Conservation (phyloP, 139 green algal genomes). For the Eudorina sp. region DNA sequence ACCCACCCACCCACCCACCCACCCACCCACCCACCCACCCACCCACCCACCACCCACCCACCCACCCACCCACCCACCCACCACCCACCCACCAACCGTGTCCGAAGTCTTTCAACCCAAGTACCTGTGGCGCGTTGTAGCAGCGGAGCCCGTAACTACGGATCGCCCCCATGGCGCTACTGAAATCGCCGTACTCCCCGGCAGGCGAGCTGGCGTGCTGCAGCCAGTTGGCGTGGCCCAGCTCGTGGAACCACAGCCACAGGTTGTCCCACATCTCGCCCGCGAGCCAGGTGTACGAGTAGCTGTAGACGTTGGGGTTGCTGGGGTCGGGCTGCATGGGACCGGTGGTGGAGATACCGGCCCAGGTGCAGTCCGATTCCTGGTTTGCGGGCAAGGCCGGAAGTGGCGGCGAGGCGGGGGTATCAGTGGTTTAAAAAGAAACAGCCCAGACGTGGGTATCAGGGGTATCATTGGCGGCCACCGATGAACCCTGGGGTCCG, state of each 20-base stretch:
- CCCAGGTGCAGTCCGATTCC: slow-evolving; percentile 38
- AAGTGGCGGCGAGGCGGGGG: too few species aligned
- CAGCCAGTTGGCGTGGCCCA: slow-evolving; percentile 10
- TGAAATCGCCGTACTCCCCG: slow-evolving; percentile 39
- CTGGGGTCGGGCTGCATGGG: slow-evolving; percentile 3
- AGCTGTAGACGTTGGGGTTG: background rate
- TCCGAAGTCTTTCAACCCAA: too few species aligned
- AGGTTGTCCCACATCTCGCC: slow-evolving; percentile 22
- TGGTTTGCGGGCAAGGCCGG: background rate
- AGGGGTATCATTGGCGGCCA: too few species aligned
- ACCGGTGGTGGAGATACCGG: slow-evolving; percentile 27
- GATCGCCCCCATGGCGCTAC: background rate
- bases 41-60: background rate
- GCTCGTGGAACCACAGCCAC: slow-evolving; percentile 46
- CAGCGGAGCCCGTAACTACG: slow-evolving; percentile 23
- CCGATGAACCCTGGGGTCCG: too few species aligned
- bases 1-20: too few species aligned
- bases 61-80: too few species aligned
- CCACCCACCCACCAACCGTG: too few species aligned
- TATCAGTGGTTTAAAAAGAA: too few species aligned
- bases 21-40: too few species aligned
- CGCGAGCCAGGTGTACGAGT: slow-evolving; percentile 28
- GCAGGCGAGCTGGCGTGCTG: slow-evolving; percentile 10
- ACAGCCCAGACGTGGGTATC: too few species aligned
- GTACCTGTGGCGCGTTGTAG: slow-evolving; percentile 35